Evolutionary conservation across 768 basidiomycete species (phyloP).

Genomic region (Pisolithus marmoratus): DNA sequence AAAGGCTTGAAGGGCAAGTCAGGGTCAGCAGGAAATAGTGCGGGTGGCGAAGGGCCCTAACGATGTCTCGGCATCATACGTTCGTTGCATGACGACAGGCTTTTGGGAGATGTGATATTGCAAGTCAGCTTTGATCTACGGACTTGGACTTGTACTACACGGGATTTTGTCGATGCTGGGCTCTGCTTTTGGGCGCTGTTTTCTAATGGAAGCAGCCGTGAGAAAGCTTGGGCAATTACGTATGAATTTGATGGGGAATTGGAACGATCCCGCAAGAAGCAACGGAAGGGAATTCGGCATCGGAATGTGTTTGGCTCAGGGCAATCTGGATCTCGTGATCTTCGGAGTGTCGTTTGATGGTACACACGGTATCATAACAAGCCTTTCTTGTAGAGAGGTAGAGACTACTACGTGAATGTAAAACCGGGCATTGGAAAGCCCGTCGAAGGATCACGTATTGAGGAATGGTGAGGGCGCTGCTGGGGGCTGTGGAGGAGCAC

Average conservation of each 20-base stretch:
- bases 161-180: not conserved
- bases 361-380: not conserved
- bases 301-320: not conserved
- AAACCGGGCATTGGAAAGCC: no score
- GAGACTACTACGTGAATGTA: no score
- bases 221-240: not conserved
- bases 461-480: not conserved
- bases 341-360: not conserved
- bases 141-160: not conserved
- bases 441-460: no score
- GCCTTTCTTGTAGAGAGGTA: no score
- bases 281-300: constrained; percentile 1
- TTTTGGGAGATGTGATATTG: constrained; percentile 5
- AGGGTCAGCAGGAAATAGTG: constrained; percentile 11
- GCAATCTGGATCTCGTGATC: not conserved
- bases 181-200: no score
- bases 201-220: no score
- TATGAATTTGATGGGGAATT: constrained; percentile 4
- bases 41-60: not conserved
- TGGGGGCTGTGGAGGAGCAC: not conserved
- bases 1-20: constrained; percentile 18
- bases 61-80: not conserved
- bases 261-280: not conserved
- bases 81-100: no score
- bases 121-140: not conserved